Evolutionary conservation across 176 grass and related monocot species (phyloP).

Genomic region (Aechmea fasciata): DNA sequence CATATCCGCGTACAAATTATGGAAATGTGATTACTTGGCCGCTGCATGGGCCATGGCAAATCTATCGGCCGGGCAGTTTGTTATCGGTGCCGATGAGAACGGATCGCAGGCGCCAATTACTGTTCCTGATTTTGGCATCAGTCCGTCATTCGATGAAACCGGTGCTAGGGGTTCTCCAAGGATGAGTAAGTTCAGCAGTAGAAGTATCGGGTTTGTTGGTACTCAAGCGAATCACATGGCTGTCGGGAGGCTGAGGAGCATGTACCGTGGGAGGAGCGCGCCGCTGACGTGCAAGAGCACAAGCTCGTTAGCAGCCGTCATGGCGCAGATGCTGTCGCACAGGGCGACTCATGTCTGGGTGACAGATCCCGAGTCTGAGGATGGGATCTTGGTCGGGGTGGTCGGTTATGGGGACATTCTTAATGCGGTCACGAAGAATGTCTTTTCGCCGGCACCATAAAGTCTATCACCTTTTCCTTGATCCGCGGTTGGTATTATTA

Average conservation of each 20-base stretch:
- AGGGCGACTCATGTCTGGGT: constrained; percentile 92
- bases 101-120: constrained; percentile 21
- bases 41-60: constrained; percentile 74
- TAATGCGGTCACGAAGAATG: constrained; percentile 48
- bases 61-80: constrained; percentile 75
- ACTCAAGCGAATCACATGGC: constrained; percentile 39
- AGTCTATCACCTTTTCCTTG: not conserved
- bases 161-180: constrained; percentile 35
- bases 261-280: constrained; percentile 53
- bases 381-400: constrained; percentile 53
- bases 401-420: constrained; percentile 86
- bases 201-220: constrained; percentile 67
- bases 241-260: constrained; percentile 37
- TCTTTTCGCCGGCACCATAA: constrained; percentile 25
- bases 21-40: constrained; percentile 81
- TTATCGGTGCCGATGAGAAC: constrained; percentile 58
- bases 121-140: constrained; percentile 16
- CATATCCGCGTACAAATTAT: constrained; percentile 85
- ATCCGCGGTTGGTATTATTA: not conserved
- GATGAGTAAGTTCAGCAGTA: constrained; percentile 74
- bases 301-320: constrained; percentile 72
- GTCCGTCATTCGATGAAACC: constrained; percentile 21
- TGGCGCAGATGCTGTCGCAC: constrained; percentile 94
- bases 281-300: constrained; percentile 70
- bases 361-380: constrained; percentile 45